Evolutionary conservation across 1,139 yeast genomes (phyloP).

Genomic region (Lodderomyces parapsilosis): DNA sequence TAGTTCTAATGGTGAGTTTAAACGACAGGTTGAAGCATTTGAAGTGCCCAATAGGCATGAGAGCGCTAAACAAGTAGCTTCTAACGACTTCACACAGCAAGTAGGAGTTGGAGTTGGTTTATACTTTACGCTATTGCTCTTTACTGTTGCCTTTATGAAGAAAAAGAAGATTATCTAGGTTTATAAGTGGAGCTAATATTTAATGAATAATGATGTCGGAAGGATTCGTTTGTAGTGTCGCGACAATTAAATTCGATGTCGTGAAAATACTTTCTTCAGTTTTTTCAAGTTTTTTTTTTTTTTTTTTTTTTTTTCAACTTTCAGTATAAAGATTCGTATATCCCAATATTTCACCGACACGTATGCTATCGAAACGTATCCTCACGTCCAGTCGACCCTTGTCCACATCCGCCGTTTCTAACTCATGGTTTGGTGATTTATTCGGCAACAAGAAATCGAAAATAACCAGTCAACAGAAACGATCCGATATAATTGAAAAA

Average conservation of each 20-base stretch:
- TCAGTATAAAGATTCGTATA: too few species aligned
- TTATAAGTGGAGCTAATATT: neutral
- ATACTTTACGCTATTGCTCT: constrained; percentile 16
- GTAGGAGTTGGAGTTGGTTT: constrained; percentile 16
- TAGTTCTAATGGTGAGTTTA: constrained; percentile 7
- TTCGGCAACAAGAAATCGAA: constrained; percentile 12
- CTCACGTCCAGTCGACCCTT: constrained; percentile 10
- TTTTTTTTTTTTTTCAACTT: too few species aligned
- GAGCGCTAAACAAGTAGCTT: constrained; percentile 2
- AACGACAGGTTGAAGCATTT: constrained; percentile 5
- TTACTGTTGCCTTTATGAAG: constrained; percentile 16
- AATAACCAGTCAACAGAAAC: constrained; percentile 14
- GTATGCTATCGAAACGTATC: constrained; percentile 4
- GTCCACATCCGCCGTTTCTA: constrained; percentile 6
- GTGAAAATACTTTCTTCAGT: neutral
- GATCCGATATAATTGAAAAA: constrained; percentile 35
- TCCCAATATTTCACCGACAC: constrained; percentile 5
- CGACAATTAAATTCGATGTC: neutral
- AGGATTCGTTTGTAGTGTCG: neutral
- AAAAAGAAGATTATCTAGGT: constrained; percentile 14
- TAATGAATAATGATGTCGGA: neutral
- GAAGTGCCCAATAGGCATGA: neutral
- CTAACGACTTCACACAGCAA: neutral
- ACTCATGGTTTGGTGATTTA: constrained; percentile 15
- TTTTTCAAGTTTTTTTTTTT: constrained; percentile 1